Evolutionary conservation across 139 green algal species (phyloP).

Genomic region (Coelastrella sp.): DNA sequence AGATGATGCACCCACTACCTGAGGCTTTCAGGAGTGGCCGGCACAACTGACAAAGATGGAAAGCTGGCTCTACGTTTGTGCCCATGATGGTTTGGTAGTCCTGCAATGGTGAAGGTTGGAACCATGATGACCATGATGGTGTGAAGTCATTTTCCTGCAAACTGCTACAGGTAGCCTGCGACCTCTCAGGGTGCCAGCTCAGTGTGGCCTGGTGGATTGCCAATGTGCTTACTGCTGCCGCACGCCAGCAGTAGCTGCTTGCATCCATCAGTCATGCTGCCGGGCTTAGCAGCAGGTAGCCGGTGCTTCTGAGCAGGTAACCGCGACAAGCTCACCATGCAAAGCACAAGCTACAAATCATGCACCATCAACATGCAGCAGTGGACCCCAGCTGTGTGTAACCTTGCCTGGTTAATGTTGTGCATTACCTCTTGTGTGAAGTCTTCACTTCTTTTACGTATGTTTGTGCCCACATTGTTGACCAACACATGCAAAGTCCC

Average conservation of each 20-base stretch:
- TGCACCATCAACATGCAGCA: neutral
- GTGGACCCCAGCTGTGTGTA: neutral
- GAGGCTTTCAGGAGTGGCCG: slow-evolving; percentile 62
- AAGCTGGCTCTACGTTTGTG: slow-evolving; percentile 89
- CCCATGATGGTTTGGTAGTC: slow-evolving; percentile 81
- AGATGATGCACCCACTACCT: slow-evolving; percentile 70
- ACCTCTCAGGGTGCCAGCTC: no score
- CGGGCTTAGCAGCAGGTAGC: no score
- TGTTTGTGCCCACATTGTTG: slow-evolving; percentile 89
- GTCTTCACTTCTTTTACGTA: slow-evolving; percentile 79
- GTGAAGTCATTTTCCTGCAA: no score
- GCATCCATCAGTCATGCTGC: no score
- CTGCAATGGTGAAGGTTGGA: slow-evolving; percentile 9
- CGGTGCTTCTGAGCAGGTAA: no score
- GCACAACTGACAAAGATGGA: slow-evolving; percentile 76
- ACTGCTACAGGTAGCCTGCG: no score
- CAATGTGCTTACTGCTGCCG: no score
- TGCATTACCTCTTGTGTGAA: slow-evolving; percentile 59
- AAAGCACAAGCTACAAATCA: no score
- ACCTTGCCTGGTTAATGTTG: neutral
- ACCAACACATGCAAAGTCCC: slow-evolving; percentile 61
- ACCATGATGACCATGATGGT: no score
- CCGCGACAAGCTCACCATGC: no score
- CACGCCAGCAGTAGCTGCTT: no score
- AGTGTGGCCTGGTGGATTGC: no score